Evolutionary conservation across 169 alveolate species (phyloP), one percentile per base, ranked within the genome.

Genomic region (Blepharisma undulans): DNA sequence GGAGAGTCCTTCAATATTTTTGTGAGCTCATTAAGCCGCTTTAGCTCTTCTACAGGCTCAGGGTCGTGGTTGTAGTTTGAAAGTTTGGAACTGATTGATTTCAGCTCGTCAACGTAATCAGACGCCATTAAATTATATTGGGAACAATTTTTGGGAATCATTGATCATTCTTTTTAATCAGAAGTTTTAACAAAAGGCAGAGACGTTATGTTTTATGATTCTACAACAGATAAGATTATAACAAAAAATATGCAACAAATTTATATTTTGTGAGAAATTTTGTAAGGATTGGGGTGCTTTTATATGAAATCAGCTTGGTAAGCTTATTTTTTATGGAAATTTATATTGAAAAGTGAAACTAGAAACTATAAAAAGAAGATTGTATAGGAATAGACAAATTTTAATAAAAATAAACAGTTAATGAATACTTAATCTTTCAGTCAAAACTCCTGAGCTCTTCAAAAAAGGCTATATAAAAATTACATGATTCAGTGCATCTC

Each of bases 401-500:
- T 48, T 48, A 48, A 48, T 48, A 48, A 48, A 48, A 48, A 2
- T 48, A 48, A 48, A 10, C 7, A 48, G 66, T 48, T 48, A 48
- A 48, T 48, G 66, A 48, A 48, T 48, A 48, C 66, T 48, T 48
- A 48, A 48, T 48, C 66, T 48, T 5, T 48, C 66, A 48, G 66
- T 48, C 66, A 48, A 48, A 48, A 48, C 66, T 48, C 66, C 66
- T 48, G 66, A 3, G 66, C 80, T 29, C 80, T 74, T 74, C 29
- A 78, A 32, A 78, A 29, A 78, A 78, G 86, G 86, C 86, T 78
- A 78, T 10, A 78, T 86, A 81, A 84, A 86, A 71, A 27, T 86
- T 84, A 92, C 92, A 88, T 95, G 97, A 30, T 91, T 87, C 12
- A 95, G 76, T 12, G 96, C 96, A 48, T 93, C 96, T 91, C 89